Base-by-base conservation (phyloP, 2,329 filamentous ascomycete species). In the Clathrospora elynae region DNA sequence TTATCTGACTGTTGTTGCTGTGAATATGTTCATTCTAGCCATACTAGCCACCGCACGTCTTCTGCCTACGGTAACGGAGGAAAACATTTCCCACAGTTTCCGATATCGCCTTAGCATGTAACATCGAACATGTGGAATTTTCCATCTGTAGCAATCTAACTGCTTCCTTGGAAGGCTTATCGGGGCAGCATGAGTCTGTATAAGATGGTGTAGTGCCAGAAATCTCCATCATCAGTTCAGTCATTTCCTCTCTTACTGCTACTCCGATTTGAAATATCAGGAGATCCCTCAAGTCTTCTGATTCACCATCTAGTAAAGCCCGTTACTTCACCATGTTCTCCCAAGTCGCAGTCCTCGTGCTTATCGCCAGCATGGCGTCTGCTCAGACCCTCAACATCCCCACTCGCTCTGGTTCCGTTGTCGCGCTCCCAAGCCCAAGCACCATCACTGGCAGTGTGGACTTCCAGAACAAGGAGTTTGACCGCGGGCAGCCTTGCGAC, bases 361-460 rank as follows among this genome's bases (percentile, higher is more conserved):
- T 61, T 35, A 32, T 60, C 37, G 61, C 58, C 31, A 57, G 51
- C 35, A 39, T 67, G 23, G 52, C 53, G 13, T 51, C 57, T 29
- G 63, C 64, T 22, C 61, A 68, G 37, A 60, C 60, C 1, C 59
- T 68, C 35, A 62, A 62, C 49, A 68, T 68, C 16, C 65, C 65
- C 2, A 58, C 58, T 20, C 60, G 61, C 26, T 49, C 51, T 8
- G 65, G 65, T 11, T 49, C 43, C 26, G 62, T 67, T 38, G 36
- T 58, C 4, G 48, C 62, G 9, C 61, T 68, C n/a, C 53, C 61
- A 16, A n/a, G 42, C 17, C 55, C 65, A 9, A 59, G 51, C 18
- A 30, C 32, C 33, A 63, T 61, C 34, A 55, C 53, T 28, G 57
- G 57, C 16, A 52, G 41, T 17, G 32, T 46, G 14, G 54, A 61